These are phyloP conservation scores for Phytophthora kernoviae DNA, from an alignment of 352 stramenopile species.

Conservation along the genomic window DNA sequence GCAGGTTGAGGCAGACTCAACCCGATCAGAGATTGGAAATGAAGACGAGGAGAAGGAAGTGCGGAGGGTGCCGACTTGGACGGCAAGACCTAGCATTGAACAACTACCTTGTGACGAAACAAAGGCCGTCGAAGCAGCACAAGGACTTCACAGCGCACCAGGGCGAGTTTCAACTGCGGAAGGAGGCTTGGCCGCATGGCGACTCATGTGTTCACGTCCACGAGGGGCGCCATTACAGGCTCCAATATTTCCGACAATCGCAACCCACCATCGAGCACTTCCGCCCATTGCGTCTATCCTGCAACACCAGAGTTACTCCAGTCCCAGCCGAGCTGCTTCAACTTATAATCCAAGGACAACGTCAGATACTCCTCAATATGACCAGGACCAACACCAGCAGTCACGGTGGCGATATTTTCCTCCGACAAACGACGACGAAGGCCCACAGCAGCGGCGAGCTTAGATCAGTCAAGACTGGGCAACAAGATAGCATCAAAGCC, in stretches of 20 bases:
- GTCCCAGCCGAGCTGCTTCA: constrained; percentile 35
- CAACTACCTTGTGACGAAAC: constrained; percentile 1
- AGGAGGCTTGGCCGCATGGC: constrained; percentile 3
- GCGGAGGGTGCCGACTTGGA: constrained; percentile 10
- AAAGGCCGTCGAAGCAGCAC: neutral
- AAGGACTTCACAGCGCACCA: constrained; percentile 5
- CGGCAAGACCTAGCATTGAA: constrained; percentile 23
- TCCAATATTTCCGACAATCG: constrained; percentile 22
- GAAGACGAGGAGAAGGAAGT: constrained; percentile 26
- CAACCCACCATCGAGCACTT: constrained; percentile 32
- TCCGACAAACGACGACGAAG: constrained; percentile 19
- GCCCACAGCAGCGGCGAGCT: constrained; percentile 3
- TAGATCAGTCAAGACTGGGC: neutral
- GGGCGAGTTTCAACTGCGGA: neutral
- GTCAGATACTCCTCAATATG: neutral
- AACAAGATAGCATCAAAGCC: neutral
- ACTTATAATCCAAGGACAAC: constrained; percentile 12
- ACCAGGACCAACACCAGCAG: constrained; percentile 12
- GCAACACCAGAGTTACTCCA: constrained; percentile 42
- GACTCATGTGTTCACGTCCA: neutral
- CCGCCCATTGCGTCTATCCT: constrained; percentile 50
- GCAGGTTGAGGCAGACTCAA: neutral
- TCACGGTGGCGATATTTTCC: constrained; percentile 32
- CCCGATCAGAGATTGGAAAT: constrained; percentile 5
- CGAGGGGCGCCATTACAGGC: constrained; percentile 6